Evolutionary conservation across 1,139 yeast species (phyloP).

Genomic region (Saccharomyces hybrid): DNA sequence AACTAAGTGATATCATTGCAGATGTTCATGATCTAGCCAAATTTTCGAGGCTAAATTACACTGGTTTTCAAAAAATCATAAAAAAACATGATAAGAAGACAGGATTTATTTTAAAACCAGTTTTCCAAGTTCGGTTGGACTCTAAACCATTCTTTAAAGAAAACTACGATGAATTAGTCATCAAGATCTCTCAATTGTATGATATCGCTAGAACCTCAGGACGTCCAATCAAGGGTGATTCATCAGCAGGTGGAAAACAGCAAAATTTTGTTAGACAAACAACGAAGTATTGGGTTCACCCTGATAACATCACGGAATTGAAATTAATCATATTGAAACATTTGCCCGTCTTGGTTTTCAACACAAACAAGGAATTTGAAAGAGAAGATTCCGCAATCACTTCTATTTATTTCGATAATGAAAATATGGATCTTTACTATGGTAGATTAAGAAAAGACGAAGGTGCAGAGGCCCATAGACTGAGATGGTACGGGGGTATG

Average conservation of each 20-base stretch:
- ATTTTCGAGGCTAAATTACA: constrained; percentile 83
- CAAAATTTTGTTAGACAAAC: constrained; percentile 98
- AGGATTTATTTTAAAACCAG: constrained; percentile 74
- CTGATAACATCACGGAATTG: constrained; percentile 93
- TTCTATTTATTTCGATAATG: constrained; percentile 89
- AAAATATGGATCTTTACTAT: constrained; percentile 79
- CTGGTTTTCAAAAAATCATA: constrained; percentile 92
- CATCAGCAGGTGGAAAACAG: constrained; percentile 94
- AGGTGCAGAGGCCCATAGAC: constrained; percentile 97
- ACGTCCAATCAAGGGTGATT: constrained; percentile 87
- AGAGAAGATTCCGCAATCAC: constrained; percentile 92
- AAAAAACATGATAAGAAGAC: constrained; percentile 95
- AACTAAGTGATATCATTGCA: constrained; percentile 85
- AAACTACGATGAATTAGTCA: constrained; percentile 82
- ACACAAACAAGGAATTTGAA: constrained; percentile 92
- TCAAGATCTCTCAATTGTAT: constrained; percentile 78
- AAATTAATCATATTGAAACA: constrained; percentile 88
- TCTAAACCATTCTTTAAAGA: constrained; percentile 94
- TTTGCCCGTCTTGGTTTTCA: constrained; percentile 91
- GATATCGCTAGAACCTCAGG: constrained; percentile 94
- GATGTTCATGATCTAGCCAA: constrained; percentile 96
- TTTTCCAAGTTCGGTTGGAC: constrained; percentile 85
- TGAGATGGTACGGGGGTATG: constrained; percentile 99
- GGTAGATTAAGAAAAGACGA: constrained; percentile 94
- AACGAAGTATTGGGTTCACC: constrained; percentile 98